Evolutionary conservation across 495 filamentous ascomycete genomes (phyloP).

Genomic region (Parachaetomium inaequale): DNA sequence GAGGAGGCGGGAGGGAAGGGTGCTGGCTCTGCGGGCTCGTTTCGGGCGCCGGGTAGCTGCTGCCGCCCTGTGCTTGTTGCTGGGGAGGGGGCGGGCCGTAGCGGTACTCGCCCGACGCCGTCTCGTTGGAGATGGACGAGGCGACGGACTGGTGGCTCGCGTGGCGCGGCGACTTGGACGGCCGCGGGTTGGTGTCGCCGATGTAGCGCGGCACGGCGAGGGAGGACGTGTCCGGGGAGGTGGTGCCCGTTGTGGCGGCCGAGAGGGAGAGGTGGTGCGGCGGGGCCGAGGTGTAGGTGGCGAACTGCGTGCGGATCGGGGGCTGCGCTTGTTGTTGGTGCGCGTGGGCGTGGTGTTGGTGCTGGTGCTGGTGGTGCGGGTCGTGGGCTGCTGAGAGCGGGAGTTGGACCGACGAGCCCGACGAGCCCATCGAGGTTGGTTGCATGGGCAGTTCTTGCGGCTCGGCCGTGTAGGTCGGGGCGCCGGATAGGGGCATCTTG

Average conservation of each 20-base stretch:
- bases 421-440: conserved; percentile 46
- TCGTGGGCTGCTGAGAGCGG: conserved; percentile 42
- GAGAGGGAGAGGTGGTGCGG: conserved; percentile 41
- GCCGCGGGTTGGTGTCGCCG: conserved; percentile 49
- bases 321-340: conserved; percentile 15
- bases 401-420: conserved; percentile 46
- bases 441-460: conserved; percentile 47
- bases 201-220: conserved; percentile 48
- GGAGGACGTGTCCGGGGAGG: conserved; percentile 33
- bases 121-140: conserved; percentile 43
- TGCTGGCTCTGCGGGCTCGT: neutral
- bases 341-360: conserved; percentile 10
- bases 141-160: conserved; percentile 45
- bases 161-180: conserved; percentile 52
- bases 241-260: conserved; percentile 26
- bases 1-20: neutral
- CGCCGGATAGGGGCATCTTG: conserved; percentile 44
- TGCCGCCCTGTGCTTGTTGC: neutral
- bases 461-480: conserved; percentile 44
- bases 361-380: conserved; percentile 30
- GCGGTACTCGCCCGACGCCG: conserved; percentile 45
- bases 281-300: conserved; percentile 43
- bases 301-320: conserved; percentile 47
- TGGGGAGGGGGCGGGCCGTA: conserved; percentile 42
- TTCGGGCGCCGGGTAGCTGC: neutral